phyloP scores from a whole-genome alignment of 495 filamentous ascomycete genomes.

The Annulohypoxylon maeteangense region DNA sequence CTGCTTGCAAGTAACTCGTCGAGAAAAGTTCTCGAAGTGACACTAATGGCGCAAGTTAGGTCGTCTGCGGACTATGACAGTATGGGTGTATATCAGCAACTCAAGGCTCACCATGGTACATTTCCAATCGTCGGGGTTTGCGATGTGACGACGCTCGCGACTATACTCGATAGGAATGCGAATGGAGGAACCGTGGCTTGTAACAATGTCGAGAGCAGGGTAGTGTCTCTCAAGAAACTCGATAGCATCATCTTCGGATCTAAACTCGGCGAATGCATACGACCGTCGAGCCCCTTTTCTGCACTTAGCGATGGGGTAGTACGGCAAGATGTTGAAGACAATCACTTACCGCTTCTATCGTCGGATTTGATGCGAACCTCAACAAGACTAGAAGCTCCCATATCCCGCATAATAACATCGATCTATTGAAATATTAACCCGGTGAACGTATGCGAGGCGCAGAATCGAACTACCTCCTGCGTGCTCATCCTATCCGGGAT shows the following conservation, averaged over 20 bases:
- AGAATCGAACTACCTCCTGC: constrained; percentile 34
- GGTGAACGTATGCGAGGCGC: neutral
- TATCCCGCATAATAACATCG: constrained; percentile 43
- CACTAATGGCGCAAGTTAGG: constrained; percentile 64
- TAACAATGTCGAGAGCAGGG: constrained; percentile 68
- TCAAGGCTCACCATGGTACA: constrained; percentile 70
- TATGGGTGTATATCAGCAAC: neutral
- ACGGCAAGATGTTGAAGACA: neutral
- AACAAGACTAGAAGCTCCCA: constrained; percentile 44
- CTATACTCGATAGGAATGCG: constrained; percentile 47
- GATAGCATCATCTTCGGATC: constrained; percentile 66
- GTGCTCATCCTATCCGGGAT: constrained; percentile 43
- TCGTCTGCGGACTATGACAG: neutral
- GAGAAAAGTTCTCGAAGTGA: constrained; percentile 74
- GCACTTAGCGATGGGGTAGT: constrained; percentile 57
- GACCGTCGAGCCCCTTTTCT: constrained; percentile 72
- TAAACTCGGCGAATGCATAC: constrained; percentile 76
- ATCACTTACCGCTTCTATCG: constrained; percentile 39
- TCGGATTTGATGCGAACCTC: constrained; percentile 48
- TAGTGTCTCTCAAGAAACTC: constrained; percentile 73
- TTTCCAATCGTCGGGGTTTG: constrained; percentile 73
- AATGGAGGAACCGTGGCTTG: constrained; percentile 39
- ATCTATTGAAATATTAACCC: constrained; percentile 34
- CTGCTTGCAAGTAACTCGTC: constrained; percentile 75
- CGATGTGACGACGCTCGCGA: constrained; percentile 50